Evolutionary conservation across 1,284 basidiomycete species (phyloP), one percentile per base, ranked within the genome.

Genomic region (Ganoderma multipileum): DNA sequence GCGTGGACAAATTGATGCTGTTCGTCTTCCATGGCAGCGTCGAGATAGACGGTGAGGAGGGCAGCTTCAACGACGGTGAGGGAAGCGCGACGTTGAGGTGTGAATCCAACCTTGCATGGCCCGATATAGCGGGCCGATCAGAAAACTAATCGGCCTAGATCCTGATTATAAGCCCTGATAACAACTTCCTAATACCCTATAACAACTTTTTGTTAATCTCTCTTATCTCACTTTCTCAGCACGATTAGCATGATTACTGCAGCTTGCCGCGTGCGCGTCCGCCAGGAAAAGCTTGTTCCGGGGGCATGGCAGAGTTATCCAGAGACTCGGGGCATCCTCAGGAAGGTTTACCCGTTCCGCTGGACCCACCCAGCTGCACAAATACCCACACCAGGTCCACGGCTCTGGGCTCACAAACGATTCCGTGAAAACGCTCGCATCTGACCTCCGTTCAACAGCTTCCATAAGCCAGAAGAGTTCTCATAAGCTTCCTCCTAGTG

Each of bases 1-100:
- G 74, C 73, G 67, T 79, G 78, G 54, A 79, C 74, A 67, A 79
- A 80, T 71, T 77, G 78, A 63, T 76, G 75, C 69, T 74, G 76
- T 38, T 80, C 79, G 36, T 80, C 79, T 14, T 80, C 79, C 79
- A 80, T 80, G 39, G 66, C 63, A 65, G 64, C 63, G 65, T 64
- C 63, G 66, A 61, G 61, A 57, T 36, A 12, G 66, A 42, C 44
- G 52, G 36, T 38, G 65, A 59, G 57, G 62, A 63, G 39, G 60
- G 33, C 38, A 36, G 9, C 18, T 52, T 44, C 60, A 64, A 39
- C 64, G 68, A 68, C 60, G 67, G 64, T 41, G 63, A 62, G 26
- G 59, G 65, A 55, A 62, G 50, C 62, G 38, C 58, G 41, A 66
- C 63, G 70, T 54, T 60, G 26, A 68, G 70, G 59, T 59, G 68